These are phyloP conservation scores for Trichoderma sp. DNA, from an alignment of 2,329 filamentous ascomycete genomes.

Conservation along the genomic window DNA sequence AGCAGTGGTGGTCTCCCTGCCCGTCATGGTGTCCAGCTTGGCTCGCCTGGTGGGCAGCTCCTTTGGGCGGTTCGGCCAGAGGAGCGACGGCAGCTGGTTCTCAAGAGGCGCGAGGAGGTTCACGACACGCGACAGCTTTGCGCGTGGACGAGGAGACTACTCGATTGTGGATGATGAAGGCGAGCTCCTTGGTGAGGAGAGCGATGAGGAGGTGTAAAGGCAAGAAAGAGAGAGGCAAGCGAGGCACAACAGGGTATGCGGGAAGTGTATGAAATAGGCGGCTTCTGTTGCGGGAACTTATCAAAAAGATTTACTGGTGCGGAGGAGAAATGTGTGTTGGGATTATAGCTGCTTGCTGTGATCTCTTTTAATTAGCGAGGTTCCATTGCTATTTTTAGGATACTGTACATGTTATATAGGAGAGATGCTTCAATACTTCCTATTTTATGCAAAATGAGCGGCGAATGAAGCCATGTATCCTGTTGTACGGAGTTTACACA, in stretches of 20 bases:
- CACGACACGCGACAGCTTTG: slow-evolving; percentile 86
- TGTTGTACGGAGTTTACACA: background rate
- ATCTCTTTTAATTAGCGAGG: background rate
- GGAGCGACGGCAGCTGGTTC: slow-evolving; percentile 52
- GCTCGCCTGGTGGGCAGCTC: slow-evolving; percentile 65
- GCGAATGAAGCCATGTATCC: background rate
- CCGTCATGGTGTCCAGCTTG: slow-evolving; percentile 70
- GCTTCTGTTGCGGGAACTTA: slow-evolving; percentile 10
- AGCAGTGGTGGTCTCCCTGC: slow-evolving; percentile 62
- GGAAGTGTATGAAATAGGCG: background rate
- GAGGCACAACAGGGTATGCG: background rate
- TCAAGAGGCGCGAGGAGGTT: slow-evolving; percentile 69
- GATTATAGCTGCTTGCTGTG: slow-evolving; percentile 6
- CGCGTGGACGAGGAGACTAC: slow-evolving; percentile 84
- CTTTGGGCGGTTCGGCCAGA: slow-evolving; percentile 52
- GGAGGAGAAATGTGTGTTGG: background rate
- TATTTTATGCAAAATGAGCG: background rate
- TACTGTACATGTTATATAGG: slow-evolving; percentile 1
- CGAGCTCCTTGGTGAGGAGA: slow-evolving; percentile 89
- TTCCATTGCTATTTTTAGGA: slow-evolving; percentile 1
- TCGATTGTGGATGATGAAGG: slow-evolving; percentile 88
- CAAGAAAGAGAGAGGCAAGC: background rate
- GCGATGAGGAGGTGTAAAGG: slow-evolving; percentile 74
- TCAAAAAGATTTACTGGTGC: background rate
- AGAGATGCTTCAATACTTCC: background rate